A percentile compares a stretch with the other conserved stretches of the same genome.
Conservation (phyloP, 2,329 filamentous ascomycete species). For the Claviceps digitariae region DNA sequence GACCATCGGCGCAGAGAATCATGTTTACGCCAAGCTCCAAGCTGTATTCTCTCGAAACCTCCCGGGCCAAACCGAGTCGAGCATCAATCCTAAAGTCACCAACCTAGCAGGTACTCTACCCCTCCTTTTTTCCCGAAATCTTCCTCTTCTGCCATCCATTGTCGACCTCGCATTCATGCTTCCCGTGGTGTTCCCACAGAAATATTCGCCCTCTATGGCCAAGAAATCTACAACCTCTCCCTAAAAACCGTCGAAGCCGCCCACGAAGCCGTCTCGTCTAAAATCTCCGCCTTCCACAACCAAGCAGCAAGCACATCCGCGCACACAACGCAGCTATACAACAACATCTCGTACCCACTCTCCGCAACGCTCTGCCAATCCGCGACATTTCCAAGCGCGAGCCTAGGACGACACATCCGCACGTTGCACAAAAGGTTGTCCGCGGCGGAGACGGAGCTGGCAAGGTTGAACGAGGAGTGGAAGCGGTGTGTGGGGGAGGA, state of each 20-base stretch:
- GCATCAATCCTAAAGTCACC: not conserved
- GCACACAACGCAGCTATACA: slow-evolving; percentile 14
- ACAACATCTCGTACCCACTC: slow-evolving; percentile 19
- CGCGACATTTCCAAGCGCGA: slow-evolving; percentile 11
- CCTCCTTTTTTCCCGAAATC: not conserved
- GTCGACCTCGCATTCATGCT: not conserved
- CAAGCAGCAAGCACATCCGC: slow-evolving; percentile 8
- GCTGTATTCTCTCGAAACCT: slow-evolving; percentile 9
- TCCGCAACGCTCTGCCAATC: slow-evolving; percentile 19
- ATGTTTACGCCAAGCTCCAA: slow-evolving; percentile 14
- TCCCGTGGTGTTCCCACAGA: not conserved
- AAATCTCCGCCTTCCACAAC: slow-evolving; percentile 10
- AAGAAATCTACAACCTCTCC: slow-evolving; percentile 2
- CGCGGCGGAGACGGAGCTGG: slow-evolving; percentile 13
- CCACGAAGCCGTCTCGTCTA: slow-evolving; percentile 11
- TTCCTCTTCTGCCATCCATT: not conserved
- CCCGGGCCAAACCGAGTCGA: not conserved
- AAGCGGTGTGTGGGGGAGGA: slow-evolving; percentile 12
- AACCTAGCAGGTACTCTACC: not conserved
- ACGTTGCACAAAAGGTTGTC: slow-evolving; percentile 11
- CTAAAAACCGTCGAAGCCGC: slow-evolving; percentile 11
- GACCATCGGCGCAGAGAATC: not conserved
- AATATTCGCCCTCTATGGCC: slow-evolving; percentile 3
- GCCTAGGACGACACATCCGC: slow-evolving; percentile 14
- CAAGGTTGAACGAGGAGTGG: slow-evolving; percentile 13